These are phyloP conservation scores for Sugiyamaella qingdaonensis DNA, from an alignment of 805 yeast genomes.

Conservation along the genomic window DNA sequence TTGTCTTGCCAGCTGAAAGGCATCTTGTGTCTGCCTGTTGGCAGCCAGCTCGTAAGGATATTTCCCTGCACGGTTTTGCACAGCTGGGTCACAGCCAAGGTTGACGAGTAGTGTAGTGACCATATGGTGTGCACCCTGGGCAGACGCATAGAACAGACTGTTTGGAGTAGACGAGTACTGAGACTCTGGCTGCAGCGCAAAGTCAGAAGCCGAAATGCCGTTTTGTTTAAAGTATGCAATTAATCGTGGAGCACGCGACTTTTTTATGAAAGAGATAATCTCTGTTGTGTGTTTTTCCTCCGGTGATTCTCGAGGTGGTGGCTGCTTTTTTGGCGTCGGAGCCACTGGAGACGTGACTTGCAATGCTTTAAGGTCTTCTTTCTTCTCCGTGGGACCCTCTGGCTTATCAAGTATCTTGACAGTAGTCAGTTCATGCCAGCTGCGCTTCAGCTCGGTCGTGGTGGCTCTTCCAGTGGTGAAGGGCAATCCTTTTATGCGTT, in stretches of 20 bases:
- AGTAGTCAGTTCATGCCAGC: slow-evolving; percentile 76
- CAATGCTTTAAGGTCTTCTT: neutral
- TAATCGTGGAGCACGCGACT: slow-evolving; percentile 73
- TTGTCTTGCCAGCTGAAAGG: slow-evolving; percentile 65
- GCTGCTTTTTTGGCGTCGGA: slow-evolving; percentile 17
- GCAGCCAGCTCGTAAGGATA: slow-evolving; percentile 66
- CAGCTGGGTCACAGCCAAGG: slow-evolving; percentile 67
- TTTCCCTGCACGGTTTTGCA: slow-evolving; percentile 49
- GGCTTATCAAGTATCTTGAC: slow-evolving; percentile 43
- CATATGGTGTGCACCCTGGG: slow-evolving; percentile 62
- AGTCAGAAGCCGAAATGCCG: slow-evolving; percentile 47
- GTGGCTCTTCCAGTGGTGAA: slow-evolving; percentile 90
- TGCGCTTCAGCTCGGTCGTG: slow-evolving; percentile 67
- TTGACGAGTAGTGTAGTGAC: slow-evolving; percentile 55
- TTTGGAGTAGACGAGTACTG: slow-evolving; percentile 62
- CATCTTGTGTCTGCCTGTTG: slow-evolving; percentile 36
- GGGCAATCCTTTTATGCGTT: slow-evolving; percentile 68
- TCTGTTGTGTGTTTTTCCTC: slow-evolving; percentile 55
- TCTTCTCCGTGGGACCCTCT: slow-evolving; percentile 13
- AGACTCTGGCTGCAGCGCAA: slow-evolving; percentile 50
- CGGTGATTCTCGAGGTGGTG: slow-evolving; percentile 21
- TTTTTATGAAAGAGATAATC: slow-evolving; percentile 55
- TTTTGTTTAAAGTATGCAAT: slow-evolving; percentile 58
- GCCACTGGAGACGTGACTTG: neutral
- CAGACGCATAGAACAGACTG: slow-evolving; percentile 71